These are phyloP conservation scores for Lentinula raphanica DNA, from an alignment of 768 basidiomycete species.

Conservation along the genomic window DNA sequence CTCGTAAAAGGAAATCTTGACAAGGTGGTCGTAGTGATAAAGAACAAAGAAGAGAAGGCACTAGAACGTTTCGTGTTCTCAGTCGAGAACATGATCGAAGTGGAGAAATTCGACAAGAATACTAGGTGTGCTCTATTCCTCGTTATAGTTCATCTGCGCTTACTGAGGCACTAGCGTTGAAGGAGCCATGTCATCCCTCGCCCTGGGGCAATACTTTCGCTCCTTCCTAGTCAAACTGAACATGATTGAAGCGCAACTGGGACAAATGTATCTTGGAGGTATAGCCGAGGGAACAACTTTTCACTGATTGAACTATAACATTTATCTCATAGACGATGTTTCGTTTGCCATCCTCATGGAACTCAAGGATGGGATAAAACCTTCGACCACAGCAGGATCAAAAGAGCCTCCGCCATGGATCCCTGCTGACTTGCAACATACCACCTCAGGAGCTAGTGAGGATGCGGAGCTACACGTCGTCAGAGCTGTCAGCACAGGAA, in stretches of 20 bases:
- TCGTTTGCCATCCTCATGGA: slow-evolving; percentile 85
- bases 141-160: not conserved
- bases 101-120: slow-evolving; percentile 67
- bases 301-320: not conserved
- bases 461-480: slow-evolving; percentile 69
- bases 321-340: slow-evolving; percentile 47
- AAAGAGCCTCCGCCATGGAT: slow-evolving; percentile 78
- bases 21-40: slow-evolving; percentile 80
- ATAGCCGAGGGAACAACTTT: slow-evolving; percentile 6
- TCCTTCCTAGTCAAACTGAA: slow-evolving; percentile 78
- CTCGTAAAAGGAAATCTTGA: slow-evolving; percentile 72
- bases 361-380: slow-evolving; percentile 60
- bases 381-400: slow-evolving; percentile 32
- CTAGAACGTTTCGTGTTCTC: slow-evolving; percentile 91
- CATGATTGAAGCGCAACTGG: slow-evolving; percentile 71
- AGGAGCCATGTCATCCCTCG: slow-evolving; percentile 58
- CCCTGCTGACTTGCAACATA: slow-evolving; percentile 64
- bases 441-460: slow-evolving; percentile 61
- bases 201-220: slow-evolving; percentile 73
- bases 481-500: slow-evolving; percentile 77
- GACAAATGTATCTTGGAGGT: slow-evolving; percentile 54
- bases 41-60: slow-evolving; percentile 70
- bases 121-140: slow-evolving; percentile 44
- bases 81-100: slow-evolving; percentile 72
- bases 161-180: slow-evolving; percentile 44